phyloP scores from a whole-genome alignment of 805 yeast genomes.

The Ogataea zsoltii region DNA sequence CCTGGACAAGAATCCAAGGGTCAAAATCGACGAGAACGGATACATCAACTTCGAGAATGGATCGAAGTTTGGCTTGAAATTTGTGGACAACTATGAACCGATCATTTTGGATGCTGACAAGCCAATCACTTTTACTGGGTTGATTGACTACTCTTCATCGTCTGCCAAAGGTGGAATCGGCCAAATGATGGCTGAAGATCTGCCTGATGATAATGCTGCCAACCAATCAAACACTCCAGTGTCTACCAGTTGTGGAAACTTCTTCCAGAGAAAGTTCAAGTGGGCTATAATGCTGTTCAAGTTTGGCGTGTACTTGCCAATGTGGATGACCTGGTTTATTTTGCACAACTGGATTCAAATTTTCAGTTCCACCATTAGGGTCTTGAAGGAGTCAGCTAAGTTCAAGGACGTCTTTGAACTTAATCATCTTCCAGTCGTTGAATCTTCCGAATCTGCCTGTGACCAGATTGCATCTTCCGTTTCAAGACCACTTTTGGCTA shows the following conservation, averaged over 20 bases:
- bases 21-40: constrained; percentile 43
- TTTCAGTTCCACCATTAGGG: constrained; percentile 32
- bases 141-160: constrained; percentile 15
- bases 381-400: constrained; percentile 31
- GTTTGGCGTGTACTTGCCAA: constrained; percentile 56
- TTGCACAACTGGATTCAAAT: constrained; percentile 41
- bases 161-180: constrained; percentile 11
- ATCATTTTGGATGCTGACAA: constrained; percentile 53
- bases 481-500: constrained; percentile 26
- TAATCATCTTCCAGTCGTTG: constrained; percentile 7
- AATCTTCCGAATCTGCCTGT: neutral
- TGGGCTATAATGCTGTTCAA: constrained; percentile 51
- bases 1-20: constrained; percentile 33
- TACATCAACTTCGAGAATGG: constrained; percentile 42
- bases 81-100: constrained; percentile 54
- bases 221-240: constrained; percentile 3
- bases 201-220: constrained; percentile 18
- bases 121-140: constrained; percentile 38
- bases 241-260: constrained; percentile 8
- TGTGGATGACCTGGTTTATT: constrained; percentile 62
- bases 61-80: constrained; percentile 41
- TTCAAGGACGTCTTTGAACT: constrained; percentile 25
- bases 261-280: constrained; percentile 37
- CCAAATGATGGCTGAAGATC: constrained; percentile 23
- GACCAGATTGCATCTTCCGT: neutral